Percentiles rank a stretch among this genome's conserved stretches.
phyloP scores from a whole-genome alignment of 163 green algal species.

The Smithsoniella earleae region DNA sequence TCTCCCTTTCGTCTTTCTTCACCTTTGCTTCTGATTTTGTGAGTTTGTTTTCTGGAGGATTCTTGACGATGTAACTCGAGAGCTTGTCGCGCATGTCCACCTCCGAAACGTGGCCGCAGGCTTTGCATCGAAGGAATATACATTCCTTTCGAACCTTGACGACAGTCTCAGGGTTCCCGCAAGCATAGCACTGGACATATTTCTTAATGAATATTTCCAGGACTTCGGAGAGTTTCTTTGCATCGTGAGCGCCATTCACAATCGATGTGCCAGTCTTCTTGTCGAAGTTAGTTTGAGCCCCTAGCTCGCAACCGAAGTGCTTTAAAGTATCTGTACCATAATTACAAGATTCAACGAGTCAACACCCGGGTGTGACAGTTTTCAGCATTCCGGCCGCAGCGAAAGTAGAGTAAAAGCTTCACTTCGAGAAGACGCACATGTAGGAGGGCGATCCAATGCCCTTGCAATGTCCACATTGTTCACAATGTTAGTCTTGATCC shows the following conservation, averaged over 20 bases:
- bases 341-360: too few relatives aligned
- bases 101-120: slow-evolving; percentile 69
- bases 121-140: slow-evolving; percentile 95
- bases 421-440: slow-evolving; percentile 65
- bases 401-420: background rate
- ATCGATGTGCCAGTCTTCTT: slow-evolving; percentile 85
- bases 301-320: slow-evolving; percentile 94
- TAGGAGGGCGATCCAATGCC: slow-evolving; percentile 80
- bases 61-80: slow-evolving; percentile 98
- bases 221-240: slow-evolving; percentile 68
- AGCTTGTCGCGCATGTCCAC: slow-evolving; percentile 93
- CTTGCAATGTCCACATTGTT: slow-evolving; percentile 99
- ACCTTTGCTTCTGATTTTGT: slow-evolving; percentile 87
- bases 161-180: slow-evolving; percentile 94
- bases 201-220: slow-evolving; percentile 93
- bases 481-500: slow-evolving; percentile 98
- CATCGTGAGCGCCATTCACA: slow-evolving; percentile 83
- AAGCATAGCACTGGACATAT: slow-evolving; percentile 96
- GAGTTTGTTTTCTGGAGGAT: slow-evolving; percentile 88
- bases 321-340: slow-evolving; percentile 80
- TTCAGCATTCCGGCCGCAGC: background rate
- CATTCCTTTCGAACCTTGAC: slow-evolving; percentile 61
- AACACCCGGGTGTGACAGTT: too few relatives aligned
- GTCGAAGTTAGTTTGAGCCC: slow-evolving; percentile 93
- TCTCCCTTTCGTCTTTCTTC: slow-evolving; percentile 81